Base-by-base conservation (phyloP, 2,329 filamentous ascomycete species). In the Aureobasidium sp. region DNA sequence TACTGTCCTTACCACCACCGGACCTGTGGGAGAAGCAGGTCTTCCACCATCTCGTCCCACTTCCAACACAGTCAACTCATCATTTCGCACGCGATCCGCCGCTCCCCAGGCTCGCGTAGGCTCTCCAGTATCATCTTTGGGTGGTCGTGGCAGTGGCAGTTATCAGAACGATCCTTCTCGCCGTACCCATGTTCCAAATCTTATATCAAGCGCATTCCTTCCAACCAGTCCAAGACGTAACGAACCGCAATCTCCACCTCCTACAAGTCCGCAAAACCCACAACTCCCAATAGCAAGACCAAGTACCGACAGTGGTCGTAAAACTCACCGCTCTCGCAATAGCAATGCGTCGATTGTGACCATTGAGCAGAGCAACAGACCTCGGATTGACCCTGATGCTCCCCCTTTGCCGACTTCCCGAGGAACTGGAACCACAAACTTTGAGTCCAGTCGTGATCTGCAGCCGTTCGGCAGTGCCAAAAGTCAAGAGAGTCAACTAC, bases 161-260 rank as follows among this genome's bases (percentile, higher is more conserved):
- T 63, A 60, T 20, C 50, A 41, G 17, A 60, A 48, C 24, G 64
- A 66, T 26, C 60, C 65, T 9, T 64, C 65, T 67, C 82, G 87
- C 72, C 84, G 87, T 70, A 94, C 90, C 46, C 94, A 99, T 79
- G 92, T 96, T 24, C 92, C 94, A 1, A 92, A 89, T 1, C 79
- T 99, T 59, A 88, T 91, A 2, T 92, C 91, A 17, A 89, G 93
- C 71, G 93, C 90, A 60, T 97, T 99, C 78, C 96, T 96, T 72
- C 94, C 94, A 43, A 96, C 99, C 91, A 97, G 92, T 77, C 96
- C 93, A 27, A 88, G 91, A 73, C 80, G 97, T 56, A 93, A 97
- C 76, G 59, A 65, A 32, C 53, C 43, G 32, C 59, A 63, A 24
- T 63, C 51, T 50, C 57, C 63, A 17, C 65, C 53, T 7, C 52